A percentile compares a stretch with the other conserved stretches of the same genome.
Conservation (phyloP, 768 basidiomycete genomes). For the Stropharia rugosoannulata region DNA sequence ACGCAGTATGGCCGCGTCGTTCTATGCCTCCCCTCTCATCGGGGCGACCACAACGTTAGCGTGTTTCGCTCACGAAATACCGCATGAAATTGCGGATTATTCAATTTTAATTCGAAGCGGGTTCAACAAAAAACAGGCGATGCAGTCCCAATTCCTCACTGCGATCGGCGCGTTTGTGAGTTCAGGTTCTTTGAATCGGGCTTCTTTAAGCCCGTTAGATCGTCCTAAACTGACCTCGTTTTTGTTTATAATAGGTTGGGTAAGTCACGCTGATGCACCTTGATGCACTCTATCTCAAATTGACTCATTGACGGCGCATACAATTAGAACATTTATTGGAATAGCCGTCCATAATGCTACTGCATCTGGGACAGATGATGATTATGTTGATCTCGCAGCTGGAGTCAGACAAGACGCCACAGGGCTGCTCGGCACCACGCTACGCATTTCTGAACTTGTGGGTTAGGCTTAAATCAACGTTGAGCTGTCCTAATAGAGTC, state of each 20-base stretch:
- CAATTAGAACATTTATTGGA: slow-evolving; percentile 77
- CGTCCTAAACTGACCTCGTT: slow-evolving; percentile 8
- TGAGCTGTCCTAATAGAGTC: slow-evolving; percentile 16
- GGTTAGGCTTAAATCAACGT: slow-evolving; percentile 25
- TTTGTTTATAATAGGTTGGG: slow-evolving; percentile 35
- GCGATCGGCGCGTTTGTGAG: slow-evolving; percentile 90
- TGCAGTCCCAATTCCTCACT: slow-evolving; percentile 91
- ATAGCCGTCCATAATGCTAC: slow-evolving; percentile 82
- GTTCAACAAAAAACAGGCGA: slow-evolving; percentile 88
- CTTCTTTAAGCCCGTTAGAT: slow-evolving; percentile 13
- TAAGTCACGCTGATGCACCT: slow-evolving; percentile 24
- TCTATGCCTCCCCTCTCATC: slow-evolving; percentile 92
- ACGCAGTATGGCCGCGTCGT: slow-evolving; percentile 88
- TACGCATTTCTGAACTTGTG: slow-evolving; percentile 77
- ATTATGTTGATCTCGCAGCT: slow-evolving; percentile 63
- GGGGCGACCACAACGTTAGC: slow-evolving; percentile 95
- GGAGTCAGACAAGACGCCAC: slow-evolving; percentile 73
- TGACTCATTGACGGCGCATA: slow-evolving; percentile 12
- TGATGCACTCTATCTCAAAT: background rate
- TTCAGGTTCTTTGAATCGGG: slow-evolving; percentile 23
- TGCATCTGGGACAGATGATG: slow-evolving; percentile 39
- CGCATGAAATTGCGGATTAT: slow-evolving; percentile 96
- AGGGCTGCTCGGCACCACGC: slow-evolving; percentile 84
- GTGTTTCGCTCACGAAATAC: slow-evolving; percentile 94
- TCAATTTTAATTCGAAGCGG: slow-evolving; percentile 90